Evolutionary conservation across 345 rosid species (phyloP).

Genomic region (Aegle marmelos): DNA sequence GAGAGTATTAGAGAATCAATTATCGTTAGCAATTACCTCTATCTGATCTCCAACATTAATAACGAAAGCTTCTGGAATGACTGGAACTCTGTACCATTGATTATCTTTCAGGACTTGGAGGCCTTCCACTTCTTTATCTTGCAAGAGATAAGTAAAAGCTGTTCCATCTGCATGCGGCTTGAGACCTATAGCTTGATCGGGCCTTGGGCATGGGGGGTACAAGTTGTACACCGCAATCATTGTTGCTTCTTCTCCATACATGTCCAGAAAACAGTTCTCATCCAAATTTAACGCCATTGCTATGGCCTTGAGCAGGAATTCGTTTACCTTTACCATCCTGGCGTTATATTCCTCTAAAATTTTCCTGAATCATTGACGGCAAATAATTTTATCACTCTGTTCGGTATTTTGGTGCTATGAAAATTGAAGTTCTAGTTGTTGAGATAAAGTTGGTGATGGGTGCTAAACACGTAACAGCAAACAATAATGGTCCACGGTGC

Average conservation of each 20-base stretch:
- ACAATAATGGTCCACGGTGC: too few relatives aligned
- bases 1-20: too few relatives aligned
- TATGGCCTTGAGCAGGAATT: constrained; percentile 43
- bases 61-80: constrained; percentile 45
- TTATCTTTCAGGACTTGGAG: constrained; percentile 47
- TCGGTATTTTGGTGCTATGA: too few relatives aligned
- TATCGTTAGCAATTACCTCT: constrained; percentile 32
- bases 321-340: constrained; percentile 21
- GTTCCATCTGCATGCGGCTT: constrained; percentile 69
- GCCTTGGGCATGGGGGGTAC: constrained; percentile 63
- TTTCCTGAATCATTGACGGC: constrained; percentile 26
- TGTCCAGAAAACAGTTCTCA: constrained; percentile 42
- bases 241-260: constrained; percentile 37
- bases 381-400: neutral
- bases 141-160: constrained; percentile 51
- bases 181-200: constrained; percentile 47
- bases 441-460: too few relatives aligned
- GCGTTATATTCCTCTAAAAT: constrained; percentile 37
- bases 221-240: constrained; percentile 50
- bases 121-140: constrained; percentile 55
- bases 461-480: too few relatives aligned
- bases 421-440: too few relatives aligned
- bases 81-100: constrained; percentile 52
- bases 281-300: constrained; percentile 50
- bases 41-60: constrained; percentile 57